A percentile compares a stretch with the other conserved stretches of the same genome.
Conservation (phyloP, 108 stramenopile species). For the Bacterosira constricta region DNA sequence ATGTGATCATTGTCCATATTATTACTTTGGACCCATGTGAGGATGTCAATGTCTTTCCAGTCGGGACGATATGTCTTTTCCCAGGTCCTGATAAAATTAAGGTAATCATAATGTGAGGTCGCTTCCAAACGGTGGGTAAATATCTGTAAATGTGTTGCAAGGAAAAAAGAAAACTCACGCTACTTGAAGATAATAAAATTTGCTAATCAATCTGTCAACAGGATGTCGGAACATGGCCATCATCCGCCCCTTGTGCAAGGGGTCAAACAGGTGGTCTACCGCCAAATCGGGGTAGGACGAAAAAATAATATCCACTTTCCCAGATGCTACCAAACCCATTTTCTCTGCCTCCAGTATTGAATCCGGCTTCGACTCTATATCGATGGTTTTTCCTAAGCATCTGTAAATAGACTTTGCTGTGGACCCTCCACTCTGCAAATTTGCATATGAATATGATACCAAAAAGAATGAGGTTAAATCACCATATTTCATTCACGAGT, state of each 20-base stretch:
- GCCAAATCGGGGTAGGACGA: constrained; percentile 36
- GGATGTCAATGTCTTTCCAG: constrained; percentile 40
- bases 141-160: too few relatives aligned
- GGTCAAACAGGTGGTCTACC: constrained; percentile 26
- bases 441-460: too few relatives aligned
- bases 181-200: constrained; percentile 54
- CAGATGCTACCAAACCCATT: constrained; percentile 40
- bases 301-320: constrained; percentile 37
- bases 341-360: constrained; percentile 27
- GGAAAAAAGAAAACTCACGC: constrained; percentile 7
- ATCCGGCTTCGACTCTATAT: too few relatives aligned
- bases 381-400: background rate
- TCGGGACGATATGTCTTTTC: constrained; percentile 50
- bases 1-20: constrained; percentile 19
- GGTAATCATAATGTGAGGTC: too few relatives aligned
- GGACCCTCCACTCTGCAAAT: background rate
- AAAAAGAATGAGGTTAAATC: too few relatives aligned
- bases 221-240: constrained; percentile 56
- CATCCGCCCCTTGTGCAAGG: constrained; percentile 36
- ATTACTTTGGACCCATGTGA: constrained; percentile 38
- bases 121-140: too few relatives aligned
- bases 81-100: too few relatives aligned
- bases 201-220: constrained; percentile 50
- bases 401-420: background rate
- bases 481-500: too few relatives aligned